Evolutionary conservation across 805 yeast species (phyloP), one percentile per base, ranked within the genome.

Genomic region (Myxozyma udenii): DNA sequence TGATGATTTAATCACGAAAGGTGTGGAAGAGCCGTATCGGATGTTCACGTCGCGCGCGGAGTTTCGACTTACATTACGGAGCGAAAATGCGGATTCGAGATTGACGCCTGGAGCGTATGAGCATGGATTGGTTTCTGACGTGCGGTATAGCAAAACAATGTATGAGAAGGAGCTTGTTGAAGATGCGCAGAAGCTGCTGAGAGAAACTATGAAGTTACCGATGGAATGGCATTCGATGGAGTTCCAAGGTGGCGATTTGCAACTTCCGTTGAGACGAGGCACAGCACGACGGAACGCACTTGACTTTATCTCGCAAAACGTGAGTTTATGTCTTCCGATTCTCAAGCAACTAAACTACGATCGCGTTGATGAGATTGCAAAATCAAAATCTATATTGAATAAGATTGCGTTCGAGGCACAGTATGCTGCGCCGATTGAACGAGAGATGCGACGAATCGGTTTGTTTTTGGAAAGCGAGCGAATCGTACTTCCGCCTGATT

Each of bases 1-100:
- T 43, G 98, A 93, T 68, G 99, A 93, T 71, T 74, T 93, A 58
- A 85, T 90, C 26, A 90, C 96, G 0, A 88, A 88, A 67, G 99
- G 98, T 18, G 96, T 93, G 1, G 87, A 83, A 54, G 99, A 93
- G 67, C 99, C 99, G 0, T 93, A 93, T 66, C 74, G 99, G 58
- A 93, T 93, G 98, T 93, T 93, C 65, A 93, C 98, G 0, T 88
- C 97, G 4, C 77, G 99, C 45, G 86, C 96, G 0, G 99, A 93
- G 66, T 93, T 88, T 66, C 75, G 98, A 65, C 80, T 93, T 35
- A 83, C 89, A 30, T 87, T 89, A 3, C 74, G 99, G 53, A 83
- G 96, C 0, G 98, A 93, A 67, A 93, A 93, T 71, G 98, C 99
- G 0, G 97, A 95, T 64, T 68, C 78, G 50, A 72, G 99, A 55